These are phyloP conservation scores for Prunus salicina DNA, from an alignment of 306 rosid genomes.

Conservation along the genomic window DNA sequence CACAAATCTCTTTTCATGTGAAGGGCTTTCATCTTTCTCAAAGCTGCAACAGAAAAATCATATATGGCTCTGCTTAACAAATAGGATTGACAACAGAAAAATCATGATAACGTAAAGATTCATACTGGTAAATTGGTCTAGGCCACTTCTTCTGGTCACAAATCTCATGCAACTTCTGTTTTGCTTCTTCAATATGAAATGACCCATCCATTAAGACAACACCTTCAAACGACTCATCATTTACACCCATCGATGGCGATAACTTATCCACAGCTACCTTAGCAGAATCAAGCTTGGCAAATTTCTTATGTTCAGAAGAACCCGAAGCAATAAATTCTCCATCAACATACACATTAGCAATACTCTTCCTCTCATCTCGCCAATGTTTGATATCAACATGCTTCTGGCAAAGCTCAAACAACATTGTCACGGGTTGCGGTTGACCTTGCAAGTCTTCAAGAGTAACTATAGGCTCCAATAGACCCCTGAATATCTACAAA, in stretches of 20 bases:
- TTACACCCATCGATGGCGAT: slow-evolving; percentile 3
- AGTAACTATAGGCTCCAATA: slow-evolving; percentile 70
- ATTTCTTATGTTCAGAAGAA: slow-evolving; percentile 54
- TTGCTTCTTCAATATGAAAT: slow-evolving; percentile 51
- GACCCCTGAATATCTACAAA: slow-evolving; percentile 48
- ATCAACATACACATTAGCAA: slow-evolving; percentile 50
- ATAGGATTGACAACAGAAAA: not conserved
- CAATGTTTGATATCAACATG: slow-evolving; percentile 37
- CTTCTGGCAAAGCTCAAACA: slow-evolving; percentile 63
- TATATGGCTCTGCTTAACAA: not conserved
- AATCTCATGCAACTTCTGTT: slow-evolving; percentile 49
- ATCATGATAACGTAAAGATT: not conserved
- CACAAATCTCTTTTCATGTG: slow-evolving; percentile 53
- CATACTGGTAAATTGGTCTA: slow-evolving; percentile 56
- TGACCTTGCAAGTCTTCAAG: slow-evolving; percentile 39
- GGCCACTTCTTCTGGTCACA: slow-evolving; percentile 60
- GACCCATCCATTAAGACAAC: slow-evolving; percentile 25
- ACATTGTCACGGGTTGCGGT: slow-evolving; percentile 65
- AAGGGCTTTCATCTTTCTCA: slow-evolving; percentile 47
- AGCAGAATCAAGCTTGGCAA: slow-evolving; percentile 69
- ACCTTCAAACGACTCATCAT: not conserved
- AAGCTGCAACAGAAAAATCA: slow-evolving; percentile 35
- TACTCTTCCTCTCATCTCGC: slow-evolving; percentile 30
- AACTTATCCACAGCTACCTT: slow-evolving; percentile 51
- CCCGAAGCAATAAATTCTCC: slow-evolving; percentile 51